Conservation (phyloP, 257 asterid species). For the Fraxinus cuspidata region DNA sequence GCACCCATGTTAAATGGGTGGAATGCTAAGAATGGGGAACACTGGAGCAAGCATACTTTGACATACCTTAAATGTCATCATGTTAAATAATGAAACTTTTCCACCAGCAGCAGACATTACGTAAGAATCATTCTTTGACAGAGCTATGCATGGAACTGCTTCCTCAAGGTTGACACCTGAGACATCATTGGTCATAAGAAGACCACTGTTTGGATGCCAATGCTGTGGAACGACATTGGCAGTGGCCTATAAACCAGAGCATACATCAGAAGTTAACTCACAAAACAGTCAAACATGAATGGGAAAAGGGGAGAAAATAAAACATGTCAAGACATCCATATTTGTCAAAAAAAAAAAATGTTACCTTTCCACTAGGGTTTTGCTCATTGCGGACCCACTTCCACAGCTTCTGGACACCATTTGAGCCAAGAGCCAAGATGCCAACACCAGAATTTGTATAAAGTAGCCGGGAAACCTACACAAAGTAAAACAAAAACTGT, state of each 20-base stretch:
- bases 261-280: slow-evolving; percentile 26
- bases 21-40: not conserved
- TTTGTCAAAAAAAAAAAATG: not conserved
- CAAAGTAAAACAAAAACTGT: slow-evolving; percentile 20
- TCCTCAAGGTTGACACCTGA: slow-evolving; percentile 78
- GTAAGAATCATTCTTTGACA: slow-evolving; percentile 82
- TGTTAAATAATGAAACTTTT: slow-evolving; percentile 73
- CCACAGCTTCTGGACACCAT: slow-evolving; percentile 92
- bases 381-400: slow-evolving; percentile 91
- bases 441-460: slow-evolving; percentile 94
- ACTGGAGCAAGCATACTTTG: not conserved
- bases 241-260: slow-evolving; percentile 53
- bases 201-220: slow-evolving; percentile 84
- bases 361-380: slow-evolving; percentile 89
- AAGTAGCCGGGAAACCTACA: slow-evolving; percentile 92
- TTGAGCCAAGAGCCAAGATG: slow-evolving; percentile 83
- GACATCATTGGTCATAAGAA: slow-evolving; percentile 66
- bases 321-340: not conserved
- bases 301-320: not conserved
- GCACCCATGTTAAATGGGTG: not conserved
- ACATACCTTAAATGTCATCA: slow-evolving; percentile 82
- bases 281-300: not conserved
- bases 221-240: slow-evolving; percentile 67
- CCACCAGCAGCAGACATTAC: slow-evolving; percentile 90
- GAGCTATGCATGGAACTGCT: slow-evolving; percentile 86